Evolutionary conservation across 2,329 filamentous ascomycete genomes (phyloP).

Genomic region (Coniochaeta sp.): DNA sequence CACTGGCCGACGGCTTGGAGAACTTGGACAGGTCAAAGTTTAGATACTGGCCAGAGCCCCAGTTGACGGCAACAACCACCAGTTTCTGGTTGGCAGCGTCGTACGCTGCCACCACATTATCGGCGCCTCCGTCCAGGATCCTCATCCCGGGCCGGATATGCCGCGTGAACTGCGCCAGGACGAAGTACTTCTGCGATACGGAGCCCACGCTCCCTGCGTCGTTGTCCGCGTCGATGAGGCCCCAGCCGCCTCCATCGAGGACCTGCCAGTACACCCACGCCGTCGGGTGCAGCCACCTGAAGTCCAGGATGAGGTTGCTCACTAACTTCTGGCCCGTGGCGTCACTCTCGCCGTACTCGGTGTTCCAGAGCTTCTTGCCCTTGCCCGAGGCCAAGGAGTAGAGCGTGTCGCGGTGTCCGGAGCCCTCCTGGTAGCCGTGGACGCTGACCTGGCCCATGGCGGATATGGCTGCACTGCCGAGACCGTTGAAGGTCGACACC

Average conservation of each 20-base stretch:
- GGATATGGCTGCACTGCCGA: slow-evolving; percentile 12
- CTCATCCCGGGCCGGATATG: slow-evolving; percentile 32
- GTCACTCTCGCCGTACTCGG: slow-evolving; percentile 33
- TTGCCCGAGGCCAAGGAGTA: slow-evolving; percentile 16
- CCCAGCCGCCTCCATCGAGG: slow-evolving; percentile 31
- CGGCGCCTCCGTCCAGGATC: slow-evolving; percentile 26
- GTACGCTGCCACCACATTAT: slow-evolving; percentile 30
- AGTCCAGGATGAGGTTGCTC: slow-evolving; percentile 29
- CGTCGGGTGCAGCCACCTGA: slow-evolving; percentile 29
- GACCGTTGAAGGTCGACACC: slow-evolving; percentile 22
- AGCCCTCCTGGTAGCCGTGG: slow-evolving; percentile 31
- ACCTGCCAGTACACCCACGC: slow-evolving; percentile 38
- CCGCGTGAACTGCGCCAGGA: slow-evolving; percentile 31
- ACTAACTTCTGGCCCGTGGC: slow-evolving; percentile 24
- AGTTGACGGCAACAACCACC: slow-evolving; percentile 31
- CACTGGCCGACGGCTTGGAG: slow-evolving; percentile 17
- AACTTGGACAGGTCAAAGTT: slow-evolving; percentile 31
- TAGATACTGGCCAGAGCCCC: slow-evolving; percentile 25
- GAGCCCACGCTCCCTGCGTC: slow-evolving; percentile 19
- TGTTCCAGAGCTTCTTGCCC: slow-evolving; percentile 30
- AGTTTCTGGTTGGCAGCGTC: slow-evolving; percentile 23
- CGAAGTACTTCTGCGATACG: slow-evolving; percentile 29
- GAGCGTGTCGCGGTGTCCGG: slow-evolving; percentile 25
- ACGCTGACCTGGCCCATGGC: slow-evolving; percentile 27
- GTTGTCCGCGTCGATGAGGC: slow-evolving; percentile 30